Conservation (phyloP, 1,284 basidiomycete species). For the Leccinum insigne region DNA sequence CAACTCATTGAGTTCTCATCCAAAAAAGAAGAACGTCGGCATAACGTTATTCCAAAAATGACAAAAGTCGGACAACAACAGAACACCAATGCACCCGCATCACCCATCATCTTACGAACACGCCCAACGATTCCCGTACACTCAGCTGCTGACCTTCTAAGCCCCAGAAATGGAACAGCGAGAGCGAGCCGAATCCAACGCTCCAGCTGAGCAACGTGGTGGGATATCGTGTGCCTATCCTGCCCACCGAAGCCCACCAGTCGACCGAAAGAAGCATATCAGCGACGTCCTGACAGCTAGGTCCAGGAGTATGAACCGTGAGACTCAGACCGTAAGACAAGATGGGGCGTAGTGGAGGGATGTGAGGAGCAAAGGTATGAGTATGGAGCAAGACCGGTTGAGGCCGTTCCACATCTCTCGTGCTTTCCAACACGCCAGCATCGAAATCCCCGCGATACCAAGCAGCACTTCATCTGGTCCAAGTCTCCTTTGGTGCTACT, state of each 20-base stretch:
- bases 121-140: constrained; percentile 45
- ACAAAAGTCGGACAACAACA: not conserved
- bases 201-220: constrained; percentile 71
- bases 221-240: constrained; percentile 72
- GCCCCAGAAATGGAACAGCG: constrained; percentile 55
- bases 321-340: constrained; percentile 46
- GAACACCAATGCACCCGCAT: not conserved
- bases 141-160: constrained; percentile 39
- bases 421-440: too few species aligned
- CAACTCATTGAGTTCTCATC: not conserved
- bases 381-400: constrained; percentile 64
- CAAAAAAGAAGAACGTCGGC: too few species aligned
- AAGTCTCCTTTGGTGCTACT: too few species aligned
- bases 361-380: constrained; percentile 70
- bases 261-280: constrained; percentile 58
- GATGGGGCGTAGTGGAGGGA: constrained; percentile 31
- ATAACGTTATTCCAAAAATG: too few species aligned
- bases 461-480: too few species aligned
- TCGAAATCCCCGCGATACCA: too few species aligned
- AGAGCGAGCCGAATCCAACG: constrained; percentile 58
- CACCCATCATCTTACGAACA: constrained; percentile 36
- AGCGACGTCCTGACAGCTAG: constrained; percentile 45
- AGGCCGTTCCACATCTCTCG: too few species aligned
- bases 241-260: constrained; percentile 67
- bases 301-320: constrained; percentile 56